Base-by-base conservation (phyloP, 129 eudicot genomes). In the Erigeron canadensis region DNA sequence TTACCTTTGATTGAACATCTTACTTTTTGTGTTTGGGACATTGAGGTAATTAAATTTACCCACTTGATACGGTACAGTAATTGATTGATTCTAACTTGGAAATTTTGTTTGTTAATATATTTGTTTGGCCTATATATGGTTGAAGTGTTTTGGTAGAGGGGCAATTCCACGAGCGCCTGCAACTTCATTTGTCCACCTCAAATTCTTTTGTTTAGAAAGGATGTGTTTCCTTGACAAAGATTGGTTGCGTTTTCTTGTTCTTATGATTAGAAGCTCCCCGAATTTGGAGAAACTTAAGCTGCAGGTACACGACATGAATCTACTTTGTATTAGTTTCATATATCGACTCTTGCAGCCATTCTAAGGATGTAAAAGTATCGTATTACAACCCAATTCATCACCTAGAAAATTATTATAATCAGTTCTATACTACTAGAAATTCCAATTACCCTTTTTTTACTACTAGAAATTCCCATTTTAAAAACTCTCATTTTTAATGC, bases 231-330 rank as follows among this genome's bases (percentile, higher is more conserved):
- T 6, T 34, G 42, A 6, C 0, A 4, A 28, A 7, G 34, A 60
- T 2, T 7, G 18, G 43, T 5, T 60, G 11, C 65, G 17, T 28
- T 60, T 60, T 34, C 65, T 60, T 60, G 43, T 4, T 9, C 19
- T 34, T 60, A 5, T 60, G 43, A 28, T 60, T 12, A 28, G 65
- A 28, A 60, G 65, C 43, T 60, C 65, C 17, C 65, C 65, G 7
- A 60, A 60, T 44, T 0, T 60, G 43, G 65, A 60, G 43, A 60
- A 60, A 34, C 19, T 60, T 37, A 60, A 1, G 17, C 21, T 60
- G 13, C 17, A n/a, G 18, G 65, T 60, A 63, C 21, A 21, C 4
- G 21, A 18, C 63, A n/a, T 16, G 39, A 38, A n/a, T 63, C 46
- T 38, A 22, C 34, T 9, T 60, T 60, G 40, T 23, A 15, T 60